Base-by-base conservation (phyloP, 1,139 yeast genomes). In the Debaryomyces psychrophilus region DNA sequence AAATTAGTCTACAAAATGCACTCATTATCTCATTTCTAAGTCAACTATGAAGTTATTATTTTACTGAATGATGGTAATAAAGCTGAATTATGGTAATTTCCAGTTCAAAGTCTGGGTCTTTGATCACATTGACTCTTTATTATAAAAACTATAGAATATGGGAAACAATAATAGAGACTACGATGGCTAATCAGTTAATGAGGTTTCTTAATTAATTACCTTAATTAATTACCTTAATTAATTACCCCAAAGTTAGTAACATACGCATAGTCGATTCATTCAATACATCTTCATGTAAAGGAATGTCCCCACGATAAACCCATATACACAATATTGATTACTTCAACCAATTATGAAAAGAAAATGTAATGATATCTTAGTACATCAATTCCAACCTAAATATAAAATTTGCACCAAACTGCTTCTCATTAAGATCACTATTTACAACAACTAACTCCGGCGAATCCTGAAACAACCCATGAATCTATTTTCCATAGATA, bases 401-500 rank as follows among this genome's bases (percentile, higher is more conserved):
- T 15, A 15, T 17, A 14, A 12, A 8, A 17, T 14, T 5, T 29
- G 33, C 2, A 14, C 9, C n/a, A 33, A 33, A 20, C 11, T 11
- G 28, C 4, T 8, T 26, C 9, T 4, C 12, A 8, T 8, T 8
- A 26, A 4, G 28, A 8, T 18, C 11, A 11, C 36, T 33, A 33
- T 33, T 18, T 33, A 33, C 36, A 33, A 28, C 11, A n/a, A 15
- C 20, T 17, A 29, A 29, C 31, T 14, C 11, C 20, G 8, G 14
- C n/a, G 11, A 36, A 3, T 9, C 3, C 20, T 2, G 12, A 8
- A 4, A 23, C 29, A 22, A 3, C 26, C 26, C 12, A 11, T 5
- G 6, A 23, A 14, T 8, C 38, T 74, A 85, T 64, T 79, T 85
- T 43, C 93, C 92, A 56, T 83, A 78, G 23, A 85, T 59, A 39